Conservation (phyloP, 441 rosid species). For the Arabidopsis hybrid region DNA sequence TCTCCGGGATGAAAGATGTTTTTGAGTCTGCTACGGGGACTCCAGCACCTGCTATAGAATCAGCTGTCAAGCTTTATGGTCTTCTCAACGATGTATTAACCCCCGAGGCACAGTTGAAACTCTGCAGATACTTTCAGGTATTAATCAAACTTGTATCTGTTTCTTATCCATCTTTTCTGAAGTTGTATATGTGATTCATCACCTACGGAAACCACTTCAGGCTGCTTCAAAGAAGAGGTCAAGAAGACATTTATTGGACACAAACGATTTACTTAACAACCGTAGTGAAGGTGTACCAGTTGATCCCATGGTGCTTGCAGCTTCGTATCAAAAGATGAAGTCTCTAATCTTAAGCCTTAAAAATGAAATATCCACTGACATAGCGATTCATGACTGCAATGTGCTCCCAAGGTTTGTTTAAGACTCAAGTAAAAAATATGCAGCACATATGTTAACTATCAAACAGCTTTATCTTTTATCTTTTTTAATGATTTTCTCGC, state of each 20-base stretch:
- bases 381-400: conserved; percentile 76
- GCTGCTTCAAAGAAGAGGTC: conserved; percentile 91
- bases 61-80: conserved; percentile 84
- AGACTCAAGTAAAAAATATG: conserved; percentile 23
- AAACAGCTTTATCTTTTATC: neutral
- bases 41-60: conserved; percentile 79
- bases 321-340: conserved; percentile 85
- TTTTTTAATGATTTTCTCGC: conserved; percentile 26
- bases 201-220: conserved; percentile 49
- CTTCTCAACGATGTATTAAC: conserved; percentile 84
- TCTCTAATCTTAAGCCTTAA: conserved; percentile 62
- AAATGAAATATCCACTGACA: conserved; percentile 81
- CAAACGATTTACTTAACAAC: conserved; percentile 67
- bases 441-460: conserved; percentile 16
- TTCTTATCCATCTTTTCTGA: conserved; percentile 14
- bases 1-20: conserved; percentile 77
- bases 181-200: conserved; percentile 17
- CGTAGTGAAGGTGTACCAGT: conserved; percentile 52
- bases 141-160: conserved; percentile 10
- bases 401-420: conserved; percentile 77
- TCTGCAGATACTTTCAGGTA: conserved; percentile 94
- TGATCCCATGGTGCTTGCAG: conserved; percentile 59
- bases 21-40: conserved; percentile 75
- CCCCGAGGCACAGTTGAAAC: conserved; percentile 82
- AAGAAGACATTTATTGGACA: conserved; percentile 71